These are phyloP conservation scores for Aspergillus sp. DNA, from an alignment of 2,329 filamentous ascomycete genomes.

Conservation along the genomic window DNA sequence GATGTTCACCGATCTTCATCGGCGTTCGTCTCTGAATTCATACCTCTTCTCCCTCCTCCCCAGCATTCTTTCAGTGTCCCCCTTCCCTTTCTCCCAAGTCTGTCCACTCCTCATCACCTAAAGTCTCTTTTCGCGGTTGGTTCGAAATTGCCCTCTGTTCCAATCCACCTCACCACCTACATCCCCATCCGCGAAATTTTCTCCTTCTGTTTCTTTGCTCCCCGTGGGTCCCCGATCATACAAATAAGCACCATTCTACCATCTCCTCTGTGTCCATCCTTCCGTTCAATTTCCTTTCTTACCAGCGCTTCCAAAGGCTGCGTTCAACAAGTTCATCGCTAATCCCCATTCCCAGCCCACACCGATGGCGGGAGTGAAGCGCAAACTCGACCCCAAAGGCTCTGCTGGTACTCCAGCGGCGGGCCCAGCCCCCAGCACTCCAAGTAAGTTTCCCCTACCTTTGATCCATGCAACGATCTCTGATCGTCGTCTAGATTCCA, in stretches of 20 bases:
- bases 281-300: not conserved
- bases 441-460: constrained; percentile 19
- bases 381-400: constrained; percentile 27
- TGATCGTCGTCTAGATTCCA: constrained; percentile 17
- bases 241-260: not conserved
- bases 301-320: too few relatives aligned
- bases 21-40: not conserved
- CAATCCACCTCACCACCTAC: not conserved
- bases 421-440: constrained; percentile 18
- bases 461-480: not conserved
- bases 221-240: not conserved
- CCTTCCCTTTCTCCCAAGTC: not conserved
- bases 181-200: not conserved
- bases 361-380: constrained; percentile 37
- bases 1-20: not conserved
- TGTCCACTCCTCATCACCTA: not conserved
- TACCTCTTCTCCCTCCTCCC: not conserved
- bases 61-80: not conserved
- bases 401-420: constrained; percentile 16
- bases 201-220: not conserved
- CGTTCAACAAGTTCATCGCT: not conserved
- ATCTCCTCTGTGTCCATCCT: not conserved
- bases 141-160: not conserved
- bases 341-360: constrained; percentile 16
- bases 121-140: not conserved